Conservation (phyloP, 73 alveolate species). For the Halteria grandinella region DNA sequence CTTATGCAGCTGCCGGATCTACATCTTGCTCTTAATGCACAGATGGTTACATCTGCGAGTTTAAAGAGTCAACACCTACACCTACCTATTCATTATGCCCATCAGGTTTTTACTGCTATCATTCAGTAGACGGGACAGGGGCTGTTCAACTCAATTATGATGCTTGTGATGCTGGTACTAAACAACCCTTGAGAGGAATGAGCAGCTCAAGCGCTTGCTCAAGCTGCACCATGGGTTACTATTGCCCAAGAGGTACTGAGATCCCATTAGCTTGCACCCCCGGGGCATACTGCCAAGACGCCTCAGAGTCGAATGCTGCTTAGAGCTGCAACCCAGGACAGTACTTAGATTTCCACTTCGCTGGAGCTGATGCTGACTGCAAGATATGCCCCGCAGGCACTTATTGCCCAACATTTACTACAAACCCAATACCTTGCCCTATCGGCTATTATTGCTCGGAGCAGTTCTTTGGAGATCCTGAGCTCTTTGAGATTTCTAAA, state of each 20-base stretch:
- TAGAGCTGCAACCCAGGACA: constrained; percentile 22
- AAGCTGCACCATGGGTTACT: constrained; percentile 66
- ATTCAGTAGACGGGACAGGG: constrained; percentile 17
- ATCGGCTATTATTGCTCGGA: constrained; percentile 67
- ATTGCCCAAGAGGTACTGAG: constrained; percentile 65
- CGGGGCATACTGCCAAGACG: constrained; percentile 53
- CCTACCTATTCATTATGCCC: constrained; percentile 69
- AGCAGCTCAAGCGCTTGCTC: not conserved
- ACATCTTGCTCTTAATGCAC: constrained; percentile 5
- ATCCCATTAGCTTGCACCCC: constrained; percentile 64
- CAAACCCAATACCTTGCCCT: constrained; percentile 57
- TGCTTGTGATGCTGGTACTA: constrained; percentile 69
- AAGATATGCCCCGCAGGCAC: constrained; percentile 49
- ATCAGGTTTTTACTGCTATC: constrained; percentile 75
- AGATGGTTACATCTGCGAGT: constrained; percentile 55
- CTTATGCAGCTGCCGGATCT: constrained; percentile 21
- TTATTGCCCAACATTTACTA: constrained; percentile 21
- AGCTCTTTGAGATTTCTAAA: constrained; percentile 21
- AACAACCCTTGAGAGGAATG: constrained; percentile 41
- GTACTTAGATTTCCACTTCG: not conserved
- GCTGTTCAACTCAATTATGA: constrained; percentile 10
- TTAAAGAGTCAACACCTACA: constrained; percentile 28
- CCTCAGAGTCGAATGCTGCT: not conserved
- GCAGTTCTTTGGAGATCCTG: too few relatives aligned
- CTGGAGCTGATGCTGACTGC: not conserved